Evolutionary conservation across 768 basidiomycete genomes (phyloP), one percentile per base, ranked within the genome.

Genomic region (Leucocoprinus leucothites): DNA sequence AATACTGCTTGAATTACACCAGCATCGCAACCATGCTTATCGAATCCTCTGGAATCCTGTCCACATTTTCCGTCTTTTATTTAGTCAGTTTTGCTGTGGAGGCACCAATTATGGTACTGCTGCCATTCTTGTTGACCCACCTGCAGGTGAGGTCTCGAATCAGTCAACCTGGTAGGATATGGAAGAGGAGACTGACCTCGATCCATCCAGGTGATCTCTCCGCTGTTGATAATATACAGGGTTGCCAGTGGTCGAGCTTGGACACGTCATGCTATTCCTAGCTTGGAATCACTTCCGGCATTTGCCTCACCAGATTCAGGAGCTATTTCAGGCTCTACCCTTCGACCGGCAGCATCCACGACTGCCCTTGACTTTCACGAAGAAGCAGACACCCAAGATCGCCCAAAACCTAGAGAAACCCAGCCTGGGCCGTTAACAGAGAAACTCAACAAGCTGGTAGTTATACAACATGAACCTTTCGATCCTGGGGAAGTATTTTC

Each of bases 1-100:
- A 26, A n/a, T 31, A 31, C 31, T 31, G 11, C 31, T 31, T 31
- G 31, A 11, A 31, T 3, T 51, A 51, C 25, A 51, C 40, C 40
- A 41, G 50, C 38, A 51, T 51, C 16, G 50, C 50, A 21, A 18
- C 38, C 24, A 51, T 51, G 38, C n/a, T 51, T 19, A 18, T 51
- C 3, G 50, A 51, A n/a, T 51, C 50, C 21, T 51, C 38, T 14
- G 38, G 38, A 3, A 26, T 51, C n/a, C 25, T 51, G 13, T 51
- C 50, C 16, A 41, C 16, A 19, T 51, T 51, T 25, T 26, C 38
- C 1, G 50, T 42, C n/a, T 42, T 51, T 14, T 51, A 41, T 28
- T 19, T 51, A 16, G 24, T 51, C 16, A 19, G 38, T 28, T 51
- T 25, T 51, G 22, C 38, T 16, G 11, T 51, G 14, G 11, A 42